Percentiles rank a stretch among this genome's conserved stretches.
These are phyloP conservation scores for Rhynchosporium graminicola DNA, from an alignment of 2,329 filamentous ascomycete genomes.

Conservation along the genomic window DNA sequence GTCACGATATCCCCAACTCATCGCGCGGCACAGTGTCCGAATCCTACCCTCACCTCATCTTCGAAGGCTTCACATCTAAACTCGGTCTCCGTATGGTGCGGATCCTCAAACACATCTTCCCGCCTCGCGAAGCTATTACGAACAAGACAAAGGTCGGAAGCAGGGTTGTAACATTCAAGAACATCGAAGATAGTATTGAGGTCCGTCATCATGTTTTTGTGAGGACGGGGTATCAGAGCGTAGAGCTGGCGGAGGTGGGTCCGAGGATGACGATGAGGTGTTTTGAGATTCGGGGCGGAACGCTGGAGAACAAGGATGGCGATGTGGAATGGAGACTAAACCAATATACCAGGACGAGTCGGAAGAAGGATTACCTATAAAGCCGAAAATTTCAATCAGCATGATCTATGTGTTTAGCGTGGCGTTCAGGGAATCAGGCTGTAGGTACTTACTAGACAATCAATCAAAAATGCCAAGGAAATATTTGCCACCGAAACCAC, in stretches of 20 bases:
- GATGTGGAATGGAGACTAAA: conserved; percentile 97
- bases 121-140: conserved; percentile 77
- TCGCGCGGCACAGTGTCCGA: conserved; percentile 87
- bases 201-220: conserved; percentile 94
- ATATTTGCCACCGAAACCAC: conserved; percentile 20
- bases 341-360: conserved; percentile 89
- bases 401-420: conserved; percentile 36
- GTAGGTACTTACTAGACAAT: conserved; percentile 14
- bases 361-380: conserved; percentile 95
- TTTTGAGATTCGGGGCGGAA: conserved; percentile 90
- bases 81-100: conserved; percentile 83
- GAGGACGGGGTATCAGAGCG: conserved; percentile 83
- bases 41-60: conserved; percentile 90
- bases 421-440: conserved; percentile 35
- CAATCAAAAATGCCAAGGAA: conserved; percentile 14
- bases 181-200: conserved; percentile 91
- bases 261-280: conserved; percentile 96
- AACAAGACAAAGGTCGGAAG: conserved; percentile 76
- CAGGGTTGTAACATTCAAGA: conserved; percentile 90
- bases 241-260: conserved; percentile 86
- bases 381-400: conserved; percentile 21
- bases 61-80: conserved; percentile 85
- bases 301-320: conserved; percentile 90
- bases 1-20: conserved; percentile 88
- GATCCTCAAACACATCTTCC: conserved; percentile 91